Base-by-base conservation (phyloP, 2,329 filamentous ascomycete genomes). In the Biscogniauxia marginata region DNA sequence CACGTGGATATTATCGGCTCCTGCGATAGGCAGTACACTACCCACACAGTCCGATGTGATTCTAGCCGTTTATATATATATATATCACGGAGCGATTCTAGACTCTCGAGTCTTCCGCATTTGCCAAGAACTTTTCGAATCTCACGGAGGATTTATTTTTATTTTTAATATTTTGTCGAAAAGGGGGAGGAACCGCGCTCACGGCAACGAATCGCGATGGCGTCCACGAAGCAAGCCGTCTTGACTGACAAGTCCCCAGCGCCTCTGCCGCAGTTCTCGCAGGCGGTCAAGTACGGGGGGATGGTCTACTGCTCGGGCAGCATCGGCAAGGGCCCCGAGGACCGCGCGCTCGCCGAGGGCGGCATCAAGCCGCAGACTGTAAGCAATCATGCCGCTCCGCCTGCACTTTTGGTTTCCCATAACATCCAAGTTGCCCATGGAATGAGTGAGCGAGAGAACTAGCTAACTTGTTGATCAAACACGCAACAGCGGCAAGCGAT, bases 231-330 rank as follows among this genome's bases (percentile, higher is more conserved):
- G 46, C 59, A 60, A 56, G 53, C 54, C 1, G 73, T 83, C 25
- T 65, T 74, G 46, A 82, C 79, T 16, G 67, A 73, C 49, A 79
- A 79, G 60, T 78, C 81, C 9, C 82, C 78, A 25, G 72, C 75
- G 59, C 79, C 82, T 21, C 70, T 83, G 44, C 81, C 80, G 0
- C 79, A 85, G 64, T 82, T 84, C 70, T 84, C 79, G 2, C 82
- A 88, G 65, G 85, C 84, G 44, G 76, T 87, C 63, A 78, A 83
- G 61, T 79, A 79, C 70, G 84, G 85, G 65, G 86, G 85, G 64
- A 82, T 87, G 70, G 83, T 90, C n/a, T 90, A 88, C 75, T 88
- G 86, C 75, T 88, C 84, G 1, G 87, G 87, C 21, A 79, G 78
- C 59, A 77, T 89, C 25, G 82, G 82, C 13, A 74, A 84, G 64